A percentile compares a stretch with the other conserved stretches of the same genome.
Conservation (phyloP, 1,284 basidiomycete species). For the Rhodotorula sp. region DNA sequence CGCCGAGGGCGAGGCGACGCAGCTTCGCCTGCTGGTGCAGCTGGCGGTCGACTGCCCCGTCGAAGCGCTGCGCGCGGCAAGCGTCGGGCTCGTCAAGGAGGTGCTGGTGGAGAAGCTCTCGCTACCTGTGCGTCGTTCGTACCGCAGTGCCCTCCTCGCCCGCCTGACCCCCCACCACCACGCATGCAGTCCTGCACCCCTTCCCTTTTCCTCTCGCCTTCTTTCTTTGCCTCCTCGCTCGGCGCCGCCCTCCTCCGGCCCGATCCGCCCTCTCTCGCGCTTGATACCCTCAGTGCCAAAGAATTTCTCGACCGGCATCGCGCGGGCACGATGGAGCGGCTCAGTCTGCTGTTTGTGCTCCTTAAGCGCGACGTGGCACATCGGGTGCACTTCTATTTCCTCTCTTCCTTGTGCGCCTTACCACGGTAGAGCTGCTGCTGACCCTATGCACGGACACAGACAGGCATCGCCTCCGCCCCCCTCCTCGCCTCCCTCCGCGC, state of each 20-base stretch:
- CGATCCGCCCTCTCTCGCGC: background rate
- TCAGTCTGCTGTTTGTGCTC: slow-evolving; percentile 17
- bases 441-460: background rate
- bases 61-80: slow-evolving; percentile 3
- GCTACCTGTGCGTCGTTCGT: background rate
- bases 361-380: slow-evolving; percentile 5
- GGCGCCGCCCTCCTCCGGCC: background rate
- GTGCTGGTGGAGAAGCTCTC: slow-evolving; percentile 3
- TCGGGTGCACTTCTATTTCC: slow-evolving; percentile 1
- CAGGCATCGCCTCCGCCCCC: background rate
- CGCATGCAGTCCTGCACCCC: background rate
- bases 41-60: slow-evolving; percentile 21
- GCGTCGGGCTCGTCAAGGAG: slow-evolving; percentile 22
- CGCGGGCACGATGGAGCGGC: slow-evolving; percentile 9
- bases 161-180: background rate
- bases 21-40: slow-evolving; percentile 12
- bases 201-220: slow-evolving; percentile 5
- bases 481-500: background rate
- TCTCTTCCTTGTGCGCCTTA: too few relatives aligned
- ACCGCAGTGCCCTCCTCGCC: too few relatives aligned
- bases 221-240: slow-evolving; percentile 10
- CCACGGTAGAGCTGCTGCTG: too few relatives aligned
- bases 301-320: background rate
- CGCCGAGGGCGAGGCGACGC: slow-evolving; percentile 7
- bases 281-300: background rate